Evolutionary conservation across 306 rosid species (phyloP).

Genomic region (Cyamopsis tetragonoloba): DNA sequence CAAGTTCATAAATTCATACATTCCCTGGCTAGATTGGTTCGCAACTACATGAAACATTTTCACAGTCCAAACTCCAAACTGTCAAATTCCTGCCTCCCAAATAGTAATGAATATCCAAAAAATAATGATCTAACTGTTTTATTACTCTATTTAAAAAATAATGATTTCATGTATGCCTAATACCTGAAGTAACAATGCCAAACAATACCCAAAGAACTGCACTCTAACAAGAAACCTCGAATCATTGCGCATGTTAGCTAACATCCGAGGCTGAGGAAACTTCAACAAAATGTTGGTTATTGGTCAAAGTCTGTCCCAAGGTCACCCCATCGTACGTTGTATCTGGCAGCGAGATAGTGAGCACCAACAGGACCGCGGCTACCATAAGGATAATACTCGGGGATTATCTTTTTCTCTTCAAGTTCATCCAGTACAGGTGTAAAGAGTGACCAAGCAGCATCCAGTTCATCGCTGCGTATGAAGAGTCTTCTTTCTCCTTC

Average conservation of each 20-base stretch:
- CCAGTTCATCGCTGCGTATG: slow-evolving; percentile 81
- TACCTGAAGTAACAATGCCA: slow-evolving; percentile 20
- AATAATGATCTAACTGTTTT: slow-evolving; percentile 19
- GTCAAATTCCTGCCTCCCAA: not conserved
- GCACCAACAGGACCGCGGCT: slow-evolving; percentile 93
- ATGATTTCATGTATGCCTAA: slow-evolving; percentile 27
- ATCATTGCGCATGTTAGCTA: slow-evolving; percentile 12
- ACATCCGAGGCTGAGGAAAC: not conserved
- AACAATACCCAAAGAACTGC: not conserved
- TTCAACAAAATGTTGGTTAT: slow-evolving; percentile 21
- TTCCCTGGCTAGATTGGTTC: not conserved
- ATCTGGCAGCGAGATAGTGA: slow-evolving; percentile 80
- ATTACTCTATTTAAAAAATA: slow-evolving; percentile 4
- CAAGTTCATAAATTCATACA: not conserved
- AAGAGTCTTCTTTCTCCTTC: slow-evolving; percentile 92
- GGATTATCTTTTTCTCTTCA: slow-evolving; percentile 68
- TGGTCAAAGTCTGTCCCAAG: slow-evolving; percentile 48
- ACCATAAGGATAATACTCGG: slow-evolving; percentile 87
- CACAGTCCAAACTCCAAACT: not conserved
- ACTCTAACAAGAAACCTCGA: slow-evolving; percentile 8
- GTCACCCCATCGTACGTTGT: slow-evolving; percentile 88
- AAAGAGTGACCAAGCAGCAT: slow-evolving; percentile 88
- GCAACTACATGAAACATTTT: not conserved
- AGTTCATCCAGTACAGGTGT: slow-evolving; percentile 74
- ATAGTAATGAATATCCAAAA: not conserved